phyloP scores from a whole-genome alignment of 495 filamentous ascomycete genomes.

The Hypoxylon crocopeplum region DNA sequence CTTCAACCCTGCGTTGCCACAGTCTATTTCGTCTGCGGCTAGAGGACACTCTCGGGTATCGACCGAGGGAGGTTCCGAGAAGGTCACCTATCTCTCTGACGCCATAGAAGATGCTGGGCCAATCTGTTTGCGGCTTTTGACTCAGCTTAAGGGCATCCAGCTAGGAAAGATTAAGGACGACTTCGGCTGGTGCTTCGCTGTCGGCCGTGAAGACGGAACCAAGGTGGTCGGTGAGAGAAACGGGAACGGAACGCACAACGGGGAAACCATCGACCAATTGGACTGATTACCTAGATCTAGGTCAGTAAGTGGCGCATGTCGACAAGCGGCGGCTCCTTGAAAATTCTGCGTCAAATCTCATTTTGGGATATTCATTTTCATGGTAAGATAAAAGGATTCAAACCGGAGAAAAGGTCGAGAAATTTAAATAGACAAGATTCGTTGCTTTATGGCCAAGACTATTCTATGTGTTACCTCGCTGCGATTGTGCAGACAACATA shows the following conservation, averaged over 20 bases:
- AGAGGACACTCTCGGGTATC: constrained; percentile 45
- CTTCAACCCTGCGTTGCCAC: constrained; percentile 47
- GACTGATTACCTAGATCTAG: constrained; percentile 34
- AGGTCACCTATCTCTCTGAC: constrained; percentile 68
- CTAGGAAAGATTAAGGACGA: constrained; percentile 74
- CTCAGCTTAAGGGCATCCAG: constrained; percentile 86
- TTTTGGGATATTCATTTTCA: not conserved
- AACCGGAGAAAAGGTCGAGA: constrained; percentile 18
- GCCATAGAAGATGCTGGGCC: constrained; percentile 72
- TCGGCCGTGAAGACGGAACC: constrained; percentile 56
- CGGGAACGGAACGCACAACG: constrained; percentile 22
- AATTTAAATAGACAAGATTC: constrained; percentile 12
- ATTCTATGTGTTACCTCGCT: constrained; percentile 1
- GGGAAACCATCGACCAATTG: constrained; percentile 48
- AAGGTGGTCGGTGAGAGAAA: constrained; percentile 40
- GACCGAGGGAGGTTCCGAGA: constrained; percentile 57
- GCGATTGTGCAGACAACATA: not conserved
- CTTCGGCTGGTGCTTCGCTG: constrained; percentile 73
- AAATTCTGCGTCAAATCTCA: constrained; percentile 4
- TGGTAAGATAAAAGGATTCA: constrained; percentile 9
- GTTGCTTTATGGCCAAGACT: constrained; percentile 11
- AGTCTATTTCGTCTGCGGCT: constrained; percentile 40
- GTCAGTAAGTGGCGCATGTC: constrained; percentile 2
- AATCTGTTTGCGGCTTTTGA: constrained; percentile 70
- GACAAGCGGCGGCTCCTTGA: not conserved